Percentiles rank a stretch among this genome's conserved stretches.
Evolutionary conservation across 768 basidiomycete species (phyloP).

Genomic region (Lactarius hatsudake): DNA sequence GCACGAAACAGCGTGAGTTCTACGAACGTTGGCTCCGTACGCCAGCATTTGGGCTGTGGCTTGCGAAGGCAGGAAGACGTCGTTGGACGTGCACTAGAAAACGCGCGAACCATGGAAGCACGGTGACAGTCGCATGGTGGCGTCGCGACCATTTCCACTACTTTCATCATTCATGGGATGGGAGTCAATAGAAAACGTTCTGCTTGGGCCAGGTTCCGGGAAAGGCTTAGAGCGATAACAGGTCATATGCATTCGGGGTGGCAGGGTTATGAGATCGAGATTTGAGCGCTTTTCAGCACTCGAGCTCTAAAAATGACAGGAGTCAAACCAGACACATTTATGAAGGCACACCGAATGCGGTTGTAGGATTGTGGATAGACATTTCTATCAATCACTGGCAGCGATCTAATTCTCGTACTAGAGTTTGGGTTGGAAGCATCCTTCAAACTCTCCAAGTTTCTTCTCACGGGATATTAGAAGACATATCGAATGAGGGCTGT

Average conservation of each 20-base stretch:
- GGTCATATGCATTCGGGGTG: background rate
- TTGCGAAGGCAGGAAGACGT: conserved; percentile 73
- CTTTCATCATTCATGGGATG: background rate
- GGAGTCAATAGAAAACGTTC: background rate
- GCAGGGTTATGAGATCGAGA: background rate
- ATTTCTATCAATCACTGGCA: too few relatives aligned
- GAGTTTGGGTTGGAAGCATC: background rate
- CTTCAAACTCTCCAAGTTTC: background rate
- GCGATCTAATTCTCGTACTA: background rate
- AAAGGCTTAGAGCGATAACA: background rate
- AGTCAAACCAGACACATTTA: background rate
- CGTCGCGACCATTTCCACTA: background rate
- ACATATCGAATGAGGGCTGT: too few relatives aligned
- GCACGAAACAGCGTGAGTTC: conserved; percentile 63
- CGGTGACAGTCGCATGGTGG: background rate
- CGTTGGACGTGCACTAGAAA: conserved; percentile 53
- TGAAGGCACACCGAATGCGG: background rate
- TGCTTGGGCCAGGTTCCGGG: background rate
- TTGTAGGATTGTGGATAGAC: too few relatives aligned
- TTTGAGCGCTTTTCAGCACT: background rate
- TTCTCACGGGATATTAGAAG: background rate
- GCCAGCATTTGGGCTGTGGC: conserved; percentile 76
- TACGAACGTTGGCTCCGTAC: conserved; percentile 76
- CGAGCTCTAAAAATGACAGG: background rate
- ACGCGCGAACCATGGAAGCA: conserved; percentile 5